These are phyloP conservation scores for Porodaedalea pini DNA, from an alignment of 1,284 basidiomycete genomes.

Conservation along the genomic window DNA sequence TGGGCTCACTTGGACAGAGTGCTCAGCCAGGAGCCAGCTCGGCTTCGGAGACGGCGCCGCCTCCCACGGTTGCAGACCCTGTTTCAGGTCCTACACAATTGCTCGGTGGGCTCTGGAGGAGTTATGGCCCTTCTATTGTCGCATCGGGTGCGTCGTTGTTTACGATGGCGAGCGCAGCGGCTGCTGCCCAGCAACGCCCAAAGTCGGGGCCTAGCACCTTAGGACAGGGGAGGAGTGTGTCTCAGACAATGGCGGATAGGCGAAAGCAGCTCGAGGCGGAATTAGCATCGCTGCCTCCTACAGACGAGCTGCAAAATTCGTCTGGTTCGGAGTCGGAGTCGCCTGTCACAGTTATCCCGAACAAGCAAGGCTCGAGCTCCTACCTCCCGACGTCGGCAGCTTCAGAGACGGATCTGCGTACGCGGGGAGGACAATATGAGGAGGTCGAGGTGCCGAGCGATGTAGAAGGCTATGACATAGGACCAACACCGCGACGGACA, in stretches of 20 bases:
- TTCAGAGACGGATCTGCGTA: slow-evolving; percentile 42
- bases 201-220: slow-evolving; percentile 15
- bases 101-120: slow-evolving; percentile 61
- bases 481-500: slow-evolving; percentile 12
- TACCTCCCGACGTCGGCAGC: slow-evolving; percentile 30
- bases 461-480: slow-evolving; percentile 53
- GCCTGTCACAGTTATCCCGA: slow-evolving; percentile 34
- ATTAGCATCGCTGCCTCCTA: slow-evolving; percentile 42
- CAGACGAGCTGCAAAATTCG: slow-evolving; percentile 29
- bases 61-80: slow-evolving; percentile 50
- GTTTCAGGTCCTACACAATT: slow-evolving; percentile 62
- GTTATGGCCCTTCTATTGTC: slow-evolving; percentile 70
- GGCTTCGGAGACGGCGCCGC: slow-evolving; percentile 34
- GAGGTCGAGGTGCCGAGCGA: slow-evolving; percentile 66
- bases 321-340: slow-evolving; percentile 23
- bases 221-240: slow-evolving; percentile 19
- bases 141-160: slow-evolving; percentile 61
- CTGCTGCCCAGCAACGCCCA: slow-evolving; percentile 16
- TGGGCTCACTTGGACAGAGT: slow-evolving; percentile 43
- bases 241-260: slow-evolving; percentile 42
- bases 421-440: slow-evolving; percentile 48
- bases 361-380: slow-evolving; percentile 29
- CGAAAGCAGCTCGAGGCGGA: slow-evolving; percentile 55
- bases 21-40: slow-evolving; percentile 29
- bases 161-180: slow-evolving; percentile 40